Percentiles rank a stretch among this genome's conserved stretches.
Evolutionary conservation across 192 early-diverging fungal species (phyloP).

Genomic region (Mycoemilia scoparia): DNA sequence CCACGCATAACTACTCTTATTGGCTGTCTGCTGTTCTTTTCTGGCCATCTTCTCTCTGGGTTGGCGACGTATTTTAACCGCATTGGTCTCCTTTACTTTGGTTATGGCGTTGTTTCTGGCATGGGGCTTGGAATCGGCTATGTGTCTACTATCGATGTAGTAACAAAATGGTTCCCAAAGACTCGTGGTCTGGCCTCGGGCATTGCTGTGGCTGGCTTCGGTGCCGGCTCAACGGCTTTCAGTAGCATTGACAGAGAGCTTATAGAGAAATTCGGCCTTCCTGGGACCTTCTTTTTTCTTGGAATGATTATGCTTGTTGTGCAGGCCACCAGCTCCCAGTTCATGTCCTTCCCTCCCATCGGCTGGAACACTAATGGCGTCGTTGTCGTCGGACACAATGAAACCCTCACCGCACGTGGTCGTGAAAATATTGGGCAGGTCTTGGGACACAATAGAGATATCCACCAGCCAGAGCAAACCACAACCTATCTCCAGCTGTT

Average conservation of each 20-base stretch:
- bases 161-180: constrained; percentile 67
- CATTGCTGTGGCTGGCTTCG: constrained; percentile 61
- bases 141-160: constrained; percentile 52
- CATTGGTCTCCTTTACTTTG: constrained; percentile 44
- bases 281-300: constrained; percentile 42
- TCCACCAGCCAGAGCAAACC: constrained; percentile 25
- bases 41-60: constrained; percentile 47
- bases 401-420: not conserved
- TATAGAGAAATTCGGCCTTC: constrained; percentile 31
- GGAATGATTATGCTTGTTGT: constrained; percentile 40
- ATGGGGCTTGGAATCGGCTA: constrained; percentile 52
- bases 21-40: constrained; percentile 43
- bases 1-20: constrained; percentile 45
- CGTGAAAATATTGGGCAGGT: constrained; percentile 19
- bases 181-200: constrained; percentile 55
- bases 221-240: constrained; percentile 48
- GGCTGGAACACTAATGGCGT: constrained; percentile 36
- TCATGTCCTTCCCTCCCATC: constrained; percentile 42
- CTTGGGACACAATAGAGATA: constrained; percentile 9
- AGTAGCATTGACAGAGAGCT: constrained; percentile 42
- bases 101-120: constrained; percentile 55
- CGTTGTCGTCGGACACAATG: too few species aligned
- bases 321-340: constrained; percentile 38
- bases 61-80: constrained; percentile 36
- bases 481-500: constrained; percentile 30